phyloP scores from a whole-genome alignment of 768 basidiomycete species.

The Amylocystis lapponica region DNA sequence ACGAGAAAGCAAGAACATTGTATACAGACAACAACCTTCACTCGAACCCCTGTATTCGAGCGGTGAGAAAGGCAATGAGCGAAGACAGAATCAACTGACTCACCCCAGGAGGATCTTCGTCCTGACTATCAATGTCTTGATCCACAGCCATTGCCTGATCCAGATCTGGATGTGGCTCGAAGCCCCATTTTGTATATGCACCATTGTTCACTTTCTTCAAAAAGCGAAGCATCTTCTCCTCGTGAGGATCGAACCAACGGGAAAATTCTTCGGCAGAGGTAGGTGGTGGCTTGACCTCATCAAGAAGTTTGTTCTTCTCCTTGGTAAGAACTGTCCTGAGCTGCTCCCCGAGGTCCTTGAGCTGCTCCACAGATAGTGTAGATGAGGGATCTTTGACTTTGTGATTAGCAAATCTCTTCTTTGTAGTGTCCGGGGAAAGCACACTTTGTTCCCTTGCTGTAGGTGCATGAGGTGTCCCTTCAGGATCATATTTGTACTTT shows the following conservation, averaged over 20 bases:
- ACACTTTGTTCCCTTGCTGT: background rate
- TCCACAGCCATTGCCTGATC: no score
- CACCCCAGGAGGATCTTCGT: background rate
- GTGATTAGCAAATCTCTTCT: background rate
- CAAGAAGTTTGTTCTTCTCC: background rate
- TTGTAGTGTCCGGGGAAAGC: background rate
- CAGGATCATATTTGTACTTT: background rate
- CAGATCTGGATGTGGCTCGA: no score
- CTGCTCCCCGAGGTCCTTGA: background rate
- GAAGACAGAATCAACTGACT: background rate
- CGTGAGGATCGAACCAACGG: background rate
- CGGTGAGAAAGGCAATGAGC: background rate
- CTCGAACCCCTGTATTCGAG: background rate
- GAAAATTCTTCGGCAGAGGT: background rate
- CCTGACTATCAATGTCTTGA: background rate
- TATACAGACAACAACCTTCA: background rate
- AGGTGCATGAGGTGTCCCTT: background rate
- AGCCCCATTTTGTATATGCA: background rate
- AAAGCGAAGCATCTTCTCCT: background rate
- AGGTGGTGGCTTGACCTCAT: no score
- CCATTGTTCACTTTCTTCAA: background rate
- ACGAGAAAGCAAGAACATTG: background rate
- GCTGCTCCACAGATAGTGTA: background rate
- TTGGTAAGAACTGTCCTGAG: no score
- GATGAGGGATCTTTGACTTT: background rate